Evolutionary conservation across 2,329 filamentous ascomycete species (phyloP).

Genomic region (Pezicula rhizophila): DNA sequence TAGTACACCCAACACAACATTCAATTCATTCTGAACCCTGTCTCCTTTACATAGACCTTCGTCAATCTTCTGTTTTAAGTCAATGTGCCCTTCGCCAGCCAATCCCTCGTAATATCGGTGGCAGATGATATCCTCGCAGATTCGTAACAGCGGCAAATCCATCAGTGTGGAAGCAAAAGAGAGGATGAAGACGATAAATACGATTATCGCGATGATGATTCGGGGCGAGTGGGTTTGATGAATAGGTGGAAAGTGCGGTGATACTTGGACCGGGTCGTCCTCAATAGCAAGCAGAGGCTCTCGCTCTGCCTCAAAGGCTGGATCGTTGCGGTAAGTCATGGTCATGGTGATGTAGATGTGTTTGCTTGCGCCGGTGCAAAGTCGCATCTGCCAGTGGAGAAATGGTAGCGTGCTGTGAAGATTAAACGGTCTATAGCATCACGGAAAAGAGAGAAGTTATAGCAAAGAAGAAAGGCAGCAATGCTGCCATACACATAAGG

Average conservation of each 20-base stretch:
- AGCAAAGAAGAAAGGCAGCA: background rate
- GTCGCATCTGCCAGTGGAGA: no score
- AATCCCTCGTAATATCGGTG: conserved; percentile 29
- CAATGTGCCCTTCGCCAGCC: conserved; percentile 16
- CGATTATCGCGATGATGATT: conserved; percentile 28
- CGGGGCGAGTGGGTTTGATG: conserved; percentile 17
- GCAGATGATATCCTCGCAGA: conserved; percentile 35
- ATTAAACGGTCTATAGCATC: no score
- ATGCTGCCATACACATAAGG: background rate
- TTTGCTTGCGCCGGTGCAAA: background rate
- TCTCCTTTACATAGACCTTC: conserved; percentile 32
- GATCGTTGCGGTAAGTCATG: background rate
- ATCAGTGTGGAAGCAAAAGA: conserved; percentile 25
- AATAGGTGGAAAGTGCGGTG: conserved; percentile 5
- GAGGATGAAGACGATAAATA: conserved; percentile 26
- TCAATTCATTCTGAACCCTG: conserved; percentile 30
- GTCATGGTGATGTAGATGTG: background rate
- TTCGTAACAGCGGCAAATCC: conserved; percentile 28
- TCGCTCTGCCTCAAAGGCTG: background rate
- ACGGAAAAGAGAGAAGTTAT: background rate
- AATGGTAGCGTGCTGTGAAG: no score
- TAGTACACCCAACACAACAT: conserved; percentile 28
- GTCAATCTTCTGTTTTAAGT: conserved; percentile 23
- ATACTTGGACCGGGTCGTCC: background rate
- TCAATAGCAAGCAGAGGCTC: background rate